These are phyloP conservation scores for Fusarium hainanense DNA, from an alignment of 2,329 filamentous ascomycete genomes.

Conservation along the genomic window DNA sequence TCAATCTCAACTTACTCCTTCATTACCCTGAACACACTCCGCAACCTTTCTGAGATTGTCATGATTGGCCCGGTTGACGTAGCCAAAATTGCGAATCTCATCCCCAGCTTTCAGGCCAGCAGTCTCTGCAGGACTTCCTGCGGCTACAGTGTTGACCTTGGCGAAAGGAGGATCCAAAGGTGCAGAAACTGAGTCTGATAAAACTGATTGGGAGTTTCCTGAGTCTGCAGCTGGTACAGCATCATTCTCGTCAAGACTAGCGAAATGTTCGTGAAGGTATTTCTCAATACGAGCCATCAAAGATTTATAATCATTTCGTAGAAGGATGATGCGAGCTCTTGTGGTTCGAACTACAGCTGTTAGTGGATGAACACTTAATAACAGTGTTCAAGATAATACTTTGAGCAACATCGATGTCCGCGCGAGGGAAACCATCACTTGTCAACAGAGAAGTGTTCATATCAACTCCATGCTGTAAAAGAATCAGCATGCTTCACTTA, in stretches of 20 bases:
- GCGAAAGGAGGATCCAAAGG: conserved; percentile 70
- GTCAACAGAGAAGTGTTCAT: conserved; percentile 93
- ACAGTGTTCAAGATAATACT: conserved; percentile 65
- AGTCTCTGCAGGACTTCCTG: conserved; percentile 81
- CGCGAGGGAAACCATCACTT: conserved; percentile 89
- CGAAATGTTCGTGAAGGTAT: conserved; percentile 90
- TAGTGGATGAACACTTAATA: conserved; percentile 19
- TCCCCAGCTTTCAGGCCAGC: conserved; percentile 87
- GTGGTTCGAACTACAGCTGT: conserved; percentile 84
- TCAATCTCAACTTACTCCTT: conserved; percentile 74
- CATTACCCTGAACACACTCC: conserved; percentile 89
- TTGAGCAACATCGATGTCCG: conserved; percentile 94
- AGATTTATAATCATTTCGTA: conserved; percentile 93
- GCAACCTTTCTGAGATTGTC: conserved; percentile 86
- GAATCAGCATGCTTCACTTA: conserved; percentile 34
- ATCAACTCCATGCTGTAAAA: conserved; percentile 81
- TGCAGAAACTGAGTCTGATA: conserved; percentile 47
- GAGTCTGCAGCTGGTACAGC: conserved; percentile 34
- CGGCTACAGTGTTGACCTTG: conserved; percentile 85
- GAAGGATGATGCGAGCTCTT: conserved; percentile 84
- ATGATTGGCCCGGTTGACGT: conserved; percentile 85
- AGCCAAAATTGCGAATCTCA: conserved; percentile 84
- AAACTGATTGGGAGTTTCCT: conserved; percentile 45
- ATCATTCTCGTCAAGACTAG: conserved; percentile 69
- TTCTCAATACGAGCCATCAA: conserved; percentile 87